Evolutionary conservation across 352 stramenopile genomes (phyloP).

Genomic region (Aphanomyces invadans): DNA sequence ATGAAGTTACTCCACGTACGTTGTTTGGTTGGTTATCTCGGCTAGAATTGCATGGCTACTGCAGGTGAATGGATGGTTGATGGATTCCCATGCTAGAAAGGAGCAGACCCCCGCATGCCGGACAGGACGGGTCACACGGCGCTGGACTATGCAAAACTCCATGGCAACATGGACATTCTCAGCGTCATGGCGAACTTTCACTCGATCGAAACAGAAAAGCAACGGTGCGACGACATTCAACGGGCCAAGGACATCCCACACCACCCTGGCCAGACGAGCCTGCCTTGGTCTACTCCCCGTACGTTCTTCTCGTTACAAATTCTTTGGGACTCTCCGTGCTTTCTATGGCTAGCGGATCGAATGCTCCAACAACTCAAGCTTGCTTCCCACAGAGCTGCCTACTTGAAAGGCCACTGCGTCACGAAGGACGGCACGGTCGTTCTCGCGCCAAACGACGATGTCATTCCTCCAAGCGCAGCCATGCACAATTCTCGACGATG

Average conservation of each 20-base stretch:
- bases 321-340: neutral
- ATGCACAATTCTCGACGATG: too few relatives aligned
- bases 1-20: conserved; percentile 38
- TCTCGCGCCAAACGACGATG: neutral
- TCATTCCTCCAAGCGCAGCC: neutral
- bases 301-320: neutral
- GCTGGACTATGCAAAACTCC: conserved; percentile 35
- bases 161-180: conserved; percentile 30
- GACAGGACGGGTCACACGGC: conserved; percentile 42
- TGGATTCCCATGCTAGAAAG: too few relatives aligned
- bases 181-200: conserved; percentile 14
- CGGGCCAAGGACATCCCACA: neutral
- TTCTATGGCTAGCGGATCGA: conserved; percentile 5
- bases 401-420: conserved; percentile 12
- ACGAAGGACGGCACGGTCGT: conserved; percentile 1
- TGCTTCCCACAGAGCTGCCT: conserved; percentile 1
- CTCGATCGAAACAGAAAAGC: neutral
- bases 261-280: conserved; percentile 1
- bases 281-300: conserved; percentile 16
- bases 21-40: too few relatives aligned
- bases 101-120: neutral
- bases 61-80: too few relatives aligned
- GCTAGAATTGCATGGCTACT: too few relatives aligned
- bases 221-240: neutral
- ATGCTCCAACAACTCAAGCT: conserved; percentile 4